phyloP scores from a whole-genome alignment of 805 yeast species.

The Monosporozyma servazzii region DNA sequence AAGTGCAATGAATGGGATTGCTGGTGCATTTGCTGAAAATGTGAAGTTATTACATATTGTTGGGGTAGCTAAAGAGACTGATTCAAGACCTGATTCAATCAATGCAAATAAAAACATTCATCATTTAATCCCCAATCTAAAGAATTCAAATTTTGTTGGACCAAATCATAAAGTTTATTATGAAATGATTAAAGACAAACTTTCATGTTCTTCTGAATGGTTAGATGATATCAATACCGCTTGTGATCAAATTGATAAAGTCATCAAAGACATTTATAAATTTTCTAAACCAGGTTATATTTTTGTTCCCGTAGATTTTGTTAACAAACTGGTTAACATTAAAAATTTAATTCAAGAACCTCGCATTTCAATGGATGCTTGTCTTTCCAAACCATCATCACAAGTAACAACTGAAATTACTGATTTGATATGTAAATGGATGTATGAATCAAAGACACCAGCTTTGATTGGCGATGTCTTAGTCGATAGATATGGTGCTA shows the following conservation, averaged over 20 bases:
- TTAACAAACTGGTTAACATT: constrained; percentile 30
- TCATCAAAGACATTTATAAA: constrained; percentile 45
- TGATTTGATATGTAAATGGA: constrained; percentile 33
- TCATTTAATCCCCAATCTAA: constrained; percentile 48
- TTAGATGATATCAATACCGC: constrained; percentile 39
- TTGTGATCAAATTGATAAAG: constrained; percentile 52
- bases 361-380: constrained; percentile 9
- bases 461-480: constrained; percentile 64
- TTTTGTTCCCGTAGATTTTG: constrained; percentile 65
- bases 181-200: constrained; percentile 46
- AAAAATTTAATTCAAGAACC: constrained; percentile 14
- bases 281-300: constrained; percentile 75
- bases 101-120: constrained; percentile 35
- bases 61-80: constrained; percentile 35
- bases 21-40: constrained; percentile 76
- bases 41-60: constrained; percentile 78
- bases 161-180: constrained; percentile 65
- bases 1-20: constrained; percentile 71
- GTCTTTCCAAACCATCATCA: constrained; percentile 5
- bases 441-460: constrained; percentile 50
- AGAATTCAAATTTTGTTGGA: constrained; percentile 34
- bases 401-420: constrained; percentile 1
- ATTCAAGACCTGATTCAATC: constrained; percentile 1
- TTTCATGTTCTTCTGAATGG: constrained; percentile 48
- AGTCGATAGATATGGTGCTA: constrained; percentile 50